Evolutionary conservation across 345 rosid species (phyloP).

Genomic region (Mercurialis annua): DNA sequence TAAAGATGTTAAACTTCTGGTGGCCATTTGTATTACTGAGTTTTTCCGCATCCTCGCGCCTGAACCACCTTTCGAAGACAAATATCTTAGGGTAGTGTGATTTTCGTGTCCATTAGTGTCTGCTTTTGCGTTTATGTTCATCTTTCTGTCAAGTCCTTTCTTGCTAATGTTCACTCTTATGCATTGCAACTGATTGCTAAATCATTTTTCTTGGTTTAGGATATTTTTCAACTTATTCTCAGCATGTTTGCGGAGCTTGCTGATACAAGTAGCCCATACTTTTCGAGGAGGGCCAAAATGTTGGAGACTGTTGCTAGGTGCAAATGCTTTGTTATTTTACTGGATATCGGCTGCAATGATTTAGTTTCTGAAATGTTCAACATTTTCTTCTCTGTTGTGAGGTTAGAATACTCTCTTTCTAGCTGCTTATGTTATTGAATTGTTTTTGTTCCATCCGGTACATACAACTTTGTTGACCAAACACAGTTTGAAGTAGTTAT

Average conservation of each 20-base stretch:
- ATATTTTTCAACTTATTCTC: conserved; percentile 57
- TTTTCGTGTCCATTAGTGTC: background rate
- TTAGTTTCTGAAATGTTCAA: conserved; percentile 72
- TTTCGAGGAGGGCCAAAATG: conserved; percentile 72
- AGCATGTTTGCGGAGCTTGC: conserved; percentile 63
- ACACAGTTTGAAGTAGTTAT: background rate
- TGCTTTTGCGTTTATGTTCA: background rate
- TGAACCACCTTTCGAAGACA: conserved; percentile 70
- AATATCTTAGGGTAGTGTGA: conserved; percentile 53
- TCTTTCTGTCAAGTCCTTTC: background rate
- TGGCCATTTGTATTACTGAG: conserved; percentile 69
- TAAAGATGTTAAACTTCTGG: conserved; percentile 70
- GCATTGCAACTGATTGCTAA: background rate
- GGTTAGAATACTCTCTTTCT: conserved; percentile 42
- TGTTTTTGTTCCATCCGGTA: background rate
- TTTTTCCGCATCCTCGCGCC: conserved; percentile 80
- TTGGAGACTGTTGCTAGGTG: conserved; percentile 72
- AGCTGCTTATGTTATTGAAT: background rate
- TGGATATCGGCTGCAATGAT: conserved; percentile 61
- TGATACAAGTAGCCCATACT: conserved; percentile 65
- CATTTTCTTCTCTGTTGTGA: conserved; percentile 63
- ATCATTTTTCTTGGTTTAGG: conserved; percentile 42
- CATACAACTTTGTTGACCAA: background rate
- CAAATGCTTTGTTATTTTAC: conserved; percentile 72
- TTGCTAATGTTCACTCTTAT: background rate